These are phyloP conservation scores for Botryosphaeria dothidea DNA, from an alignment of 2,329 filamentous ascomycete genomes.

Conservation along the genomic window DNA sequence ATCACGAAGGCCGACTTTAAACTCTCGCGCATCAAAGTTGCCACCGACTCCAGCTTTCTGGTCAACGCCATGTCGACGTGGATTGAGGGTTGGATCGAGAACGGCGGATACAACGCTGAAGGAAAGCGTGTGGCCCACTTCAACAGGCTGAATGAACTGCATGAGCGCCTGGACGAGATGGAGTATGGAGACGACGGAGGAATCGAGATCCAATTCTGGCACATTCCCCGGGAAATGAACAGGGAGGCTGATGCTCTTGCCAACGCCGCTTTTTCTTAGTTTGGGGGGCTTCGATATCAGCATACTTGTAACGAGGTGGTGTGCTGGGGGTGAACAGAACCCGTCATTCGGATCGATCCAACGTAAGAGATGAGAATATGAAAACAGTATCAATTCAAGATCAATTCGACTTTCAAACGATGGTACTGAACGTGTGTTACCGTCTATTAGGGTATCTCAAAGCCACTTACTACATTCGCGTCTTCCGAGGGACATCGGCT, in stretches of 20 bases:
- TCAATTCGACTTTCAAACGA: too few species aligned
- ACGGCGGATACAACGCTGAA: constrained; percentile 29
- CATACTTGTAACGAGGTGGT: too few species aligned
- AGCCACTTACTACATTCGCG: too few species aligned
- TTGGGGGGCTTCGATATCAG: too few species aligned
- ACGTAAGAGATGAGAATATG: too few species aligned
- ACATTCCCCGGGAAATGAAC: constrained; percentile 28
- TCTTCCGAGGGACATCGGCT: too few species aligned
- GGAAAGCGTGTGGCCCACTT: constrained; percentile 31
- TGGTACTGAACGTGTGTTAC: too few species aligned
- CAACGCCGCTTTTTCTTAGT: constrained; percentile 24
- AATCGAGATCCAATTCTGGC: constrained; percentile 30
- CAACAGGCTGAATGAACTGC: constrained; percentile 22
- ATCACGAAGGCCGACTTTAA: constrained; percentile 16
- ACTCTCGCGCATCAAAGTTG: constrained; percentile 22
- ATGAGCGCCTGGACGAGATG: constrained; percentile 24
- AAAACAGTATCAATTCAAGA: too few species aligned
- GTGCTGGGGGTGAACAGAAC: too few species aligned
- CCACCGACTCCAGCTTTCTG: constrained; percentile 37
- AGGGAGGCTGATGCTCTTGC: constrained; percentile 24
- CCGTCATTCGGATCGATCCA: too few species aligned
- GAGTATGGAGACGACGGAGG: constrained; percentile 19
- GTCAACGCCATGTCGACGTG: constrained; percentile 34
- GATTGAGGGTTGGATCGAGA: constrained; percentile 34
- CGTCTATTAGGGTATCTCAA: too few species aligned